Base-by-base conservation (phyloP, 495 filamentous ascomycete genomes). In the Lasiosphaeris hirsuta region DNA sequence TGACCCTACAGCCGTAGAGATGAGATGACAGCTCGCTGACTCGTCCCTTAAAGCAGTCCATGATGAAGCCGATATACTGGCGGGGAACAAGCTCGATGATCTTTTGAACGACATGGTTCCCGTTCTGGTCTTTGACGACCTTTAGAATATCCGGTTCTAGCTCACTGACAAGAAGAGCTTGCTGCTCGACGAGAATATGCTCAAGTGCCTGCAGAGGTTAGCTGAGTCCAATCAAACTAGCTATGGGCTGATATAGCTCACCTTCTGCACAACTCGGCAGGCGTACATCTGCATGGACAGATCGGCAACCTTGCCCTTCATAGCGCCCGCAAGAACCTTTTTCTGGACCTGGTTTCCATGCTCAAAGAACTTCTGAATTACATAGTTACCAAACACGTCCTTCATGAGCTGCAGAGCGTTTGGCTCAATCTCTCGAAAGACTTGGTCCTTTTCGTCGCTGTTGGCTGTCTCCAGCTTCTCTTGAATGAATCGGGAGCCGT, bases 281-380 rank as follows among this genome's bases (percentile, higher is more conserved):
- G 90, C 92, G 69, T 97, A 97, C 86, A 93, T 95, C 72, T 96
- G 89, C 54, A 83, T 75, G 0, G 93, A 96, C 36, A 98, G 72
- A 23, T 82, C 79, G 40, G 89, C 71, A 10, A 97, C 84, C 64
- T 92, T 88, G 0, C 85, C 85, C 64, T 89, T 90, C 92, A 98
- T 97, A 62, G 86, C 81, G 49, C 84, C 83, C 4, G 90, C 93
- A 41, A 98, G 69, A 2, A 87, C 79, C 69, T 88, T 91, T 73
- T 98, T 98, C 70, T 97, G 95, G 7, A 84, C 79, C 69, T 96
- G 93, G 60, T 92, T 96, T 34, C 95, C 95, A 65, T 97, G 91
- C 72, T 97, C 93, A 62, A 97, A 97, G 59, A 97, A 85, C 69
- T 97, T 97, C 65, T 98, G 94, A 18, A 97, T 94, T 37, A 98